phyloP scores from a whole-genome alignment of 176 grass and related monocot species.

The Canna indica region DNA sequence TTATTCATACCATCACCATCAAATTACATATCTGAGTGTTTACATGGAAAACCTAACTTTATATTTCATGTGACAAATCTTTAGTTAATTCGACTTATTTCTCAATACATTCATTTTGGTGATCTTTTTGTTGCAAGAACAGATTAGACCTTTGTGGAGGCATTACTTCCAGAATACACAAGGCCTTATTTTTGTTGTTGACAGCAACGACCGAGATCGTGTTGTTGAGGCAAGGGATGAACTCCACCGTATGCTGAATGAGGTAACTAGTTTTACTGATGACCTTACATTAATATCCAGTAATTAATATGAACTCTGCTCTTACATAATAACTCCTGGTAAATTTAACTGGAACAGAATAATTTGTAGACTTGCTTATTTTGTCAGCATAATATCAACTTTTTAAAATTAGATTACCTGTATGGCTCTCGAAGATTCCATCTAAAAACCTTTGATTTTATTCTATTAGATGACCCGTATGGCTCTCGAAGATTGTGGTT shows the following conservation, averaged over 20 bases:
- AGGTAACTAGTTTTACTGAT: neutral
- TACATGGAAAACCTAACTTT: neutral
- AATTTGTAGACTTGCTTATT: neutral
- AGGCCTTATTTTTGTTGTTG: slow-evolving; percentile 8
- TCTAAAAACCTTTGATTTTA: neutral
- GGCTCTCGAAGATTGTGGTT: no score
- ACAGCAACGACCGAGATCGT: slow-evolving; percentile 4
- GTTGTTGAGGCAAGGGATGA: slow-evolving; percentile 9
- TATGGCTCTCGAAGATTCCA: neutral
- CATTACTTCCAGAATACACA: slow-evolving; percentile 8
- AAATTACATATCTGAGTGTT: no score
- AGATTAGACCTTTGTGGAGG: slow-evolving; percentile 10
- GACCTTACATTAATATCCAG: neutral
- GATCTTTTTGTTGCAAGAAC: neutral
- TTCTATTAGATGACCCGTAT: no score
- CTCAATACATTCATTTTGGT: neutral
- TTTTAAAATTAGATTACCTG: neutral
- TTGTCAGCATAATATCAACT: neutral
- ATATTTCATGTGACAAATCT: neutral
- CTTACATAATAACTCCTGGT: neutral
- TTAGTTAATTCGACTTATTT: neutral
- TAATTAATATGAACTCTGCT: neutral
- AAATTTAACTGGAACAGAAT: neutral
- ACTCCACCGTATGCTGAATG: slow-evolving; percentile 1
- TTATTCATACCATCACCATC: no score